These are phyloP conservation scores for Phialophora chinensis DNA, from an alignment of 2,329 filamentous ascomycete genomes.

Conservation along the genomic window DNA sequence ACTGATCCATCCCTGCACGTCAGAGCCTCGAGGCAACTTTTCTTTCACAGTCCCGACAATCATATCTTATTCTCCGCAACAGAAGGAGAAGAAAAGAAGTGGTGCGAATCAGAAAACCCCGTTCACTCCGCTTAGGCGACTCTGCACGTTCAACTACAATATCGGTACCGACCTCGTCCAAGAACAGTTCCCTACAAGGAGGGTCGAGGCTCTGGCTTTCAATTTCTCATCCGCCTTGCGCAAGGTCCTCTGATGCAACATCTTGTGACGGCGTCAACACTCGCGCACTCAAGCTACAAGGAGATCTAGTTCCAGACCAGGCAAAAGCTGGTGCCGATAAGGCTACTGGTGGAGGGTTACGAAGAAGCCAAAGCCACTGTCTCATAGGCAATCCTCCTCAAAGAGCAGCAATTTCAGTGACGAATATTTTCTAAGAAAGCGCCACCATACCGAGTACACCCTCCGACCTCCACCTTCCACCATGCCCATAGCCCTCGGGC, in stretches of 20 bases:
- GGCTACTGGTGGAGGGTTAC: neutral
- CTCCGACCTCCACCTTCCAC: neutral
- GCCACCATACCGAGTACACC: no score
- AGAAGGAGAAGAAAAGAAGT: neutral
- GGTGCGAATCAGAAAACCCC: neutral
- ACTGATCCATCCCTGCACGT: neutral
- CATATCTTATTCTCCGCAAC: neutral
- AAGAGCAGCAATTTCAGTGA: neutral
- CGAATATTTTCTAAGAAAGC: neutral
- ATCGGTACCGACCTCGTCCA: neutral
- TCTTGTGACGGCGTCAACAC: neutral
- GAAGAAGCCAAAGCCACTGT: neutral
- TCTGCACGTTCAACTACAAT: neutral
- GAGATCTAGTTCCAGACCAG: neutral
- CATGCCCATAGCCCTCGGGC: constrained; percentile 65
- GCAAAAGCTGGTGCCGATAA: neutral
- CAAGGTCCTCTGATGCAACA: neutral
- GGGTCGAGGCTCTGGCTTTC: neutral
- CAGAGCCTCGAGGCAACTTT: neutral
- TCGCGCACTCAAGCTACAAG: neutral
- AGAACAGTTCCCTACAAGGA: neutral
- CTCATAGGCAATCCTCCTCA: neutral
- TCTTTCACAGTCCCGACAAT: neutral
- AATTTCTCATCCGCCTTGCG: neutral
- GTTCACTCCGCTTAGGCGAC: neutral